Conservation (phyloP, 2,329 filamentous ascomycete species). For the Hypoxylon rubiginosum region DNA sequence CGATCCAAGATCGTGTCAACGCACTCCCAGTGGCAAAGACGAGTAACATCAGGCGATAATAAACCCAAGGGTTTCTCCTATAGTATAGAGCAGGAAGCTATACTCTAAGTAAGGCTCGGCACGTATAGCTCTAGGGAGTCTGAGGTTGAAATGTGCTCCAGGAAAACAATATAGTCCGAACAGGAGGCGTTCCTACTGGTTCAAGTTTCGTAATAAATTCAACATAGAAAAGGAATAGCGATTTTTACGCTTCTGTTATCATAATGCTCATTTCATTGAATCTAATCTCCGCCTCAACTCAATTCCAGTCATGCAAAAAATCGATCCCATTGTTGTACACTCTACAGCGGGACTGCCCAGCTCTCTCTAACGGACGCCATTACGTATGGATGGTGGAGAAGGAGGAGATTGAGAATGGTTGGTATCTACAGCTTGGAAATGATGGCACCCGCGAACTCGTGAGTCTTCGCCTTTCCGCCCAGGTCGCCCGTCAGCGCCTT, state of each 20-base stretch:
- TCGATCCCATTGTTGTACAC: slow-evolving; percentile 49
- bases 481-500: slow-evolving; percentile 96
- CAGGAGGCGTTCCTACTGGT: neutral
- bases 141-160: neutral
- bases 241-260: slow-evolving; percentile 13
- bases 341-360: slow-evolving; percentile 45
- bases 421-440: slow-evolving; percentile 74
- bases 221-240: slow-evolving; percentile 9
- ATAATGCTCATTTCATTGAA: slow-evolving; percentile 18
- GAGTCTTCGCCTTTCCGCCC: slow-evolving; percentile 94
- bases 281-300: slow-evolving; percentile 3
- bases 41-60: neutral
- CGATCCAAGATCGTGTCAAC: neutral
- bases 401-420: too few relatives aligned
- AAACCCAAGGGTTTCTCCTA: neutral
- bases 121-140: neutral
- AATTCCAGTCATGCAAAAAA: slow-evolving; percentile 42
- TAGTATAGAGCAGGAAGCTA: neutral
- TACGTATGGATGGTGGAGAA: slow-evolving; percentile 39
- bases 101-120: neutral
- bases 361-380: slow-evolving; percentile 42
- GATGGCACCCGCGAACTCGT: slow-evolving; percentile 93
- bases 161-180: neutral
- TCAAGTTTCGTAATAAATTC: neutral
- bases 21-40: neutral